phyloP scores from a whole-genome alignment of 306 rosid genomes.

The Quercus berberidifolia region DNA sequence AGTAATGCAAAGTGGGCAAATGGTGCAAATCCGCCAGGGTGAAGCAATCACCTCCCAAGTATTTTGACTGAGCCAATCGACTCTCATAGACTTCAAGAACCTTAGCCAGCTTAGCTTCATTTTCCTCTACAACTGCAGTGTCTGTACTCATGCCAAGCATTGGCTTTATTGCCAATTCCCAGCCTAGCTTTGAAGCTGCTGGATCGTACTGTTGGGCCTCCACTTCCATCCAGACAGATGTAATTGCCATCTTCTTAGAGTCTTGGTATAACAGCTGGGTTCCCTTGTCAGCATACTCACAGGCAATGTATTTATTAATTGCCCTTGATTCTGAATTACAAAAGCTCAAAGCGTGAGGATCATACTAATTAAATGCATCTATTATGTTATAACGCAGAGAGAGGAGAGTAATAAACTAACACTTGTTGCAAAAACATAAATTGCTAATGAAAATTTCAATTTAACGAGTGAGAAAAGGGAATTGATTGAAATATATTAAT shows the following conservation, averaged over 20 bases:
- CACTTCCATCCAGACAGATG: constrained; percentile 47
- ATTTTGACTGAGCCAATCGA: constrained; percentile 43
- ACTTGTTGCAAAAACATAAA: too few relatives aligned
- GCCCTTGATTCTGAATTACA: constrained; percentile 66
- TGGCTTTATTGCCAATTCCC: constrained; percentile 44
- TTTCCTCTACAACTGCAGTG: constrained; percentile 44
- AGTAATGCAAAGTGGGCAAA: constrained; percentile 35
- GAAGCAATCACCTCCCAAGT: constrained; percentile 53
- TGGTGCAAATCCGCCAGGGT: constrained; percentile 74
- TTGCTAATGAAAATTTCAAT: too few relatives aligned
- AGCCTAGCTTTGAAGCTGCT: constrained; percentile 45
- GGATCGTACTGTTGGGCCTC: constrained; percentile 54
- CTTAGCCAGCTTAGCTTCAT: constrained; percentile 35
- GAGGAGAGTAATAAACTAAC: too few relatives aligned
- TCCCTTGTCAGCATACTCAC: constrained; percentile 48
- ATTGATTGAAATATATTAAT: too few relatives aligned
- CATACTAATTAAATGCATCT: background rate
- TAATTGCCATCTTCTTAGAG: constrained; percentile 39
- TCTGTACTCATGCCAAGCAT: constrained; percentile 24
- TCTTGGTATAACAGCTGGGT: constrained; percentile 32
- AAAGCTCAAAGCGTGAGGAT: background rate
- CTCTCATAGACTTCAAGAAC: constrained; percentile 64
- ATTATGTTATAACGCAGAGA: too few relatives aligned
- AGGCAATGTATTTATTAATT: constrained; percentile 42
- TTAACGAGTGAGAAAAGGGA: too few relatives aligned